Evolutionary conservation across 768 basidiomycete species (phyloP).

Genomic region (Erythrobasidium yunnanense): DNA sequence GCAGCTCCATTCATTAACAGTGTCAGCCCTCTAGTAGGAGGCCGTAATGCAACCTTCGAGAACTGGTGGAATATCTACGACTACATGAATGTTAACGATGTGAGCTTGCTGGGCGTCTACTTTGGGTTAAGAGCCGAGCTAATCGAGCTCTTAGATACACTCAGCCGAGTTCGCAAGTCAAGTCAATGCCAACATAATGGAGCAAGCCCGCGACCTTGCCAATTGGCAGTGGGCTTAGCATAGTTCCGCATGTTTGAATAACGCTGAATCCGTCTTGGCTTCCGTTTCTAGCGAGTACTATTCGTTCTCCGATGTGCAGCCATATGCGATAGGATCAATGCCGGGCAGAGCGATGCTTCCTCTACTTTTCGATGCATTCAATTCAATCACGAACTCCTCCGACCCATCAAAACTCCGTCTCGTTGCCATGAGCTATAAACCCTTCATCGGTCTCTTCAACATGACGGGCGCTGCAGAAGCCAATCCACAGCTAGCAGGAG

Average conservation of each 20-base stretch:
- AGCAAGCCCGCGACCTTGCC: slow-evolving; percentile 64
- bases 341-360: slow-evolving; percentile 18
- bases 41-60: slow-evolving; percentile 7
- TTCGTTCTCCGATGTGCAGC: background rate
- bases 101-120: slow-evolving; percentile 37
- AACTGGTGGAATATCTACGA: slow-evolving; percentile 29
- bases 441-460: slow-evolving; percentile 81
- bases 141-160: slow-evolving; percentile 38
- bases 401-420: slow-evolving; percentile 70
- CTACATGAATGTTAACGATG: slow-evolving; percentile 54
- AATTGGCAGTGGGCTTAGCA: slow-evolving; percentile 53
- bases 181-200: slow-evolving; percentile 41
- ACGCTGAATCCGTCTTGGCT: too few relatives aligned
- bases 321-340: background rate
- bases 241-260: too few relatives aligned
- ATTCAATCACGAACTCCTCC: slow-evolving; percentile 43
- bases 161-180: slow-evolving; percentile 63
- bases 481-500: slow-evolving; percentile 22
- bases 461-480: slow-evolving; percentile 51
- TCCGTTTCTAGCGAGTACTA: slow-evolving; percentile 54
- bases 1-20: slow-evolving; percentile 1
- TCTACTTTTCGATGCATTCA: slow-evolving; percentile 7
- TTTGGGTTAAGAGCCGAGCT: background rate
- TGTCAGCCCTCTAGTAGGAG: slow-evolving; percentile 15
- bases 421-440: slow-evolving; percentile 76